Conservation (phyloP, 2,329 filamentous ascomycete genomes). For the Rutstroemia sp. region DNA sequence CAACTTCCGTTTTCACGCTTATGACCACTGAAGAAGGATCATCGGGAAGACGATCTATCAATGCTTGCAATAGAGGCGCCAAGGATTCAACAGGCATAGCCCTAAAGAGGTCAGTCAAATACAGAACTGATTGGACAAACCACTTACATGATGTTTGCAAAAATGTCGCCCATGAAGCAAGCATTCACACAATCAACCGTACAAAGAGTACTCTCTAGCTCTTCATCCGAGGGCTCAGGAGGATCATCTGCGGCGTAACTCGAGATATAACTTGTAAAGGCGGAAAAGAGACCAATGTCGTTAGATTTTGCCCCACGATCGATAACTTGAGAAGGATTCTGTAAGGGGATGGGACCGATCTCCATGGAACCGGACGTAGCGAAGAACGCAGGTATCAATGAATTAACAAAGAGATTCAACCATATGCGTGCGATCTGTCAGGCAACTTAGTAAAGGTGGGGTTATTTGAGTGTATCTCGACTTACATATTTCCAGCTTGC, state of each 20-base stretch:
- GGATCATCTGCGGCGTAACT: conserved; percentile 98
- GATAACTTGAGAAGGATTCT: conserved; percentile 86
- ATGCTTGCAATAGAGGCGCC: conserved; percentile 57
- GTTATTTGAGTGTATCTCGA: conserved; percentile 20
- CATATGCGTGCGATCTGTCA: conserved; percentile 78
- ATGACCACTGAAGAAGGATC: conserved; percentile 76
- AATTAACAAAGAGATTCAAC: conserved; percentile 94
- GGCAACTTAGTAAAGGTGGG: conserved; percentile 30
- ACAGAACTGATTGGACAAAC: background rate
- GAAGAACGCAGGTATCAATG: conserved; percentile 69
- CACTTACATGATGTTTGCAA: conserved; percentile 72
- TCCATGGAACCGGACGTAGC: conserved; percentile 54
- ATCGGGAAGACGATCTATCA: conserved; percentile 82
- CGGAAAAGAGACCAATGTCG: conserved; percentile 84
- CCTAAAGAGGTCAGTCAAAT: conserved; percentile 33
- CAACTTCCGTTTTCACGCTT: conserved; percentile 78
- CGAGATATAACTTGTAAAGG: conserved; percentile 94
- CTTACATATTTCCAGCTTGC: conserved; percentile 69
- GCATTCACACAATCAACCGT: conserved; percentile 91
- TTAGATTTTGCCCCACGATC: conserved; percentile 72
- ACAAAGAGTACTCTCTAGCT: conserved; percentile 89
- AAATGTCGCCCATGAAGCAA: conserved; percentile 75
- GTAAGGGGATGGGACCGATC: conserved; percentile 76
- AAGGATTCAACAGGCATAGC: conserved; percentile 53
- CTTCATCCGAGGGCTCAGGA: conserved; percentile 93